Conservation (phyloP, 108 stramenopile species). For the Nitzschia inconspicua region DNA sequence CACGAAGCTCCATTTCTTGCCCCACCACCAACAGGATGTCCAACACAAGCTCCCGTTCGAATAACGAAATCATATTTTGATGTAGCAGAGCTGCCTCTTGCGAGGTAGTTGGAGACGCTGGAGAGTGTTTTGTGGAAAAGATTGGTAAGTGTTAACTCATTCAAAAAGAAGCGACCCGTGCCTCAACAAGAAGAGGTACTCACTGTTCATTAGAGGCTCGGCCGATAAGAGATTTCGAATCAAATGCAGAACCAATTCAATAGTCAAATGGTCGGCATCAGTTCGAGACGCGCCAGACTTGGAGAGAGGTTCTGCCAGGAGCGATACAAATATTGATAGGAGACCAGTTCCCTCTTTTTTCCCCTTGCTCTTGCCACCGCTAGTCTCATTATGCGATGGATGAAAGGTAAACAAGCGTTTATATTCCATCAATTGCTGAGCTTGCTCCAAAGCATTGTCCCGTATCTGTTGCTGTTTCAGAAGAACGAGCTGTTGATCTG, state of each 20-base stretch:
- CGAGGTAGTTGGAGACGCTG: slow-evolving; percentile 38
- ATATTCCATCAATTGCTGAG: slow-evolving; percentile 71
- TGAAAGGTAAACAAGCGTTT: slow-evolving; percentile 65
- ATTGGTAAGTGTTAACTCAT: too few relatives aligned
- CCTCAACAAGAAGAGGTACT: background rate
- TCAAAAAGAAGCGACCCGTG: background rate
- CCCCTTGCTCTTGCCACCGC: background rate
- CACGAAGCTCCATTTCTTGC: slow-evolving; percentile 74
- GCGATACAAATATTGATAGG: slow-evolving; percentile 74
- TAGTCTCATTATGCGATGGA: slow-evolving; percentile 49
- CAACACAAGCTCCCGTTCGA: slow-evolving; percentile 79
- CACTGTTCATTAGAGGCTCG: slow-evolving; percentile 45
- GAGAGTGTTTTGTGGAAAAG: too few relatives aligned
- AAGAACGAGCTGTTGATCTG: slow-evolving; percentile 45
- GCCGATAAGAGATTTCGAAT: slow-evolving; percentile 71
- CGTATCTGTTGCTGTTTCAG: slow-evolving; percentile 72
- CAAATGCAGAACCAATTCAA: slow-evolving; percentile 86
- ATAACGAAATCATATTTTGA: slow-evolving; percentile 62
- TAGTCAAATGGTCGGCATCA: slow-evolving; percentile 76
- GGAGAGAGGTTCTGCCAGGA: slow-evolving; percentile 78
- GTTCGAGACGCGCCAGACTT: slow-evolving; percentile 54
- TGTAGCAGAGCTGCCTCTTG: slow-evolving; percentile 44
- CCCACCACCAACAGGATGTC: slow-evolving; percentile 73
- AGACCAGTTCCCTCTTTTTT: slow-evolving; percentile 42
- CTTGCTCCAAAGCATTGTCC: slow-evolving; percentile 80